Evolutionary conservation across 225 moss, liverwort and hornwort species (phyloP).

Genomic region (Neckera pumila): DNA sequence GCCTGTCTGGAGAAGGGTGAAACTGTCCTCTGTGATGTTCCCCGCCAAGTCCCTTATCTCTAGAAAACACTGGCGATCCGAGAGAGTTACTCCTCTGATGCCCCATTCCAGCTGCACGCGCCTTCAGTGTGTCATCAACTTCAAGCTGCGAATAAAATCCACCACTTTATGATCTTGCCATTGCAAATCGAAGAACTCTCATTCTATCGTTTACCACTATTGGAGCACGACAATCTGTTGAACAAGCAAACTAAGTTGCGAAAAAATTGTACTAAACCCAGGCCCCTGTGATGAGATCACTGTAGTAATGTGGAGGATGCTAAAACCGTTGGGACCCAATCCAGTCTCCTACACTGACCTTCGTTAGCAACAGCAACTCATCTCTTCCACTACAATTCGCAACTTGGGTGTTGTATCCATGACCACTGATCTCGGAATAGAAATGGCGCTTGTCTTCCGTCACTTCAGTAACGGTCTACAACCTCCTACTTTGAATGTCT

Average conservation of each 20-base stretch:
- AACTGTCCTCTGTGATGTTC: slow-evolving; percentile 53
- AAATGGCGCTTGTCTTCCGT: not conserved
- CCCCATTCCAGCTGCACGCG: slow-evolving; percentile 38
- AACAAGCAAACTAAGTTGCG: not conserved
- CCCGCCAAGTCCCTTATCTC: slow-evolving; percentile 29
- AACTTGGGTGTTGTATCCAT: not conserved
- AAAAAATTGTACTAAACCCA: not conserved
- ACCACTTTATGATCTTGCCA: not conserved
- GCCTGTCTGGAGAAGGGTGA: slow-evolving; percentile 52
- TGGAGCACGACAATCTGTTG: not conserved
- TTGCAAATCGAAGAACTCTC: not conserved
- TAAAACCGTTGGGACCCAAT: not conserved
- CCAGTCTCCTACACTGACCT: not conserved
- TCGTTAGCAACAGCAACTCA: not conserved
- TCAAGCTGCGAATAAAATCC: slow-evolving; percentile 17
- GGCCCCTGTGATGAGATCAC: not conserved
- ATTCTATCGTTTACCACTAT: not conserved
- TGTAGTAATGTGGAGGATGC: not conserved
- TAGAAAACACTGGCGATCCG: slow-evolving; percentile 38
- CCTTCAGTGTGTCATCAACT: slow-evolving; percentile 29
- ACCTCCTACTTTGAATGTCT: not conserved
- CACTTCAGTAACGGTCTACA: not conserved
- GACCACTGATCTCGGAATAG: not conserved
- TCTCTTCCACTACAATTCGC: not conserved
- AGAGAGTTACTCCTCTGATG: slow-evolving; percentile 55